Evolutionary conservation across 805 yeast species (phyloP).

Genomic region (Cyberlindnera japonica): DNA sequence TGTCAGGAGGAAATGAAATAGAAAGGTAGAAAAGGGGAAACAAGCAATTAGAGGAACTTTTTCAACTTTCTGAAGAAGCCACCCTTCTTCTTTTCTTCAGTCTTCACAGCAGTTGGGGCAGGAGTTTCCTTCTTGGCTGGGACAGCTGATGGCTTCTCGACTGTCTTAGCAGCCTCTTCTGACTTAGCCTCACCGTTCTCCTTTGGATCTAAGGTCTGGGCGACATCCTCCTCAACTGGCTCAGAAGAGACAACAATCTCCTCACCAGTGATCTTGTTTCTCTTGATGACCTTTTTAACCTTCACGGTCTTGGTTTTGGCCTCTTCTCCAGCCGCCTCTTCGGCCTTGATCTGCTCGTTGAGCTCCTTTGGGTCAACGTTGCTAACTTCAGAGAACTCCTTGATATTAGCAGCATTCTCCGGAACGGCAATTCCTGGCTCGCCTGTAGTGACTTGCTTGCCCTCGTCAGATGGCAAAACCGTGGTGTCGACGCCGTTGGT

Average conservation of each 20-base stretch:
- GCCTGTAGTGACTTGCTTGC: constrained; percentile 43
- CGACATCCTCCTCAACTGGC: constrained; percentile 23
- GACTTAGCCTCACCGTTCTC: constrained; percentile 1
- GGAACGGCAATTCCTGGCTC: constrained; percentile 73
- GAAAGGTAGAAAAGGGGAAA: not conserved
- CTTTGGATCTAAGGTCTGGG: constrained; percentile 21
- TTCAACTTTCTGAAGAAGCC: constrained; percentile 24
- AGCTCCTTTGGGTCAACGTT: constrained; percentile 57
- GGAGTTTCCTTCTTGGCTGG: not conserved
- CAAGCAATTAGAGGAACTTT: constrained; percentile 17
- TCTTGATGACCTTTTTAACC: constrained; percentile 37
- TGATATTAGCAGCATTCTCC: constrained; percentile 55
- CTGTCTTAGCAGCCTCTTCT: constrained; percentile 1
- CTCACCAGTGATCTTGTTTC: constrained; percentile 40
- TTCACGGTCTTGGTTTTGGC: constrained; percentile 28
- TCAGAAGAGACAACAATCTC: constrained; percentile 33
- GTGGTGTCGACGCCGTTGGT: constrained; percentile 31
- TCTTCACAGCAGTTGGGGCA: not conserved
- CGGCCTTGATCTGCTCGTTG: constrained; percentile 40
- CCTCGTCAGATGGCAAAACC: constrained; percentile 45
- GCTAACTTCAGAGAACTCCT: constrained; percentile 56
- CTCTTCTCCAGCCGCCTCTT: constrained; percentile 23
- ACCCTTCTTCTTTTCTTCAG: constrained; percentile 24
- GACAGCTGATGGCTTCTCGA: too few species aligned
- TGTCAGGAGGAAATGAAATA: not conserved